Base-by-base conservation (phyloP, 2,329 filamentous ascomycete species). In the Leptographium flavum region DNA sequence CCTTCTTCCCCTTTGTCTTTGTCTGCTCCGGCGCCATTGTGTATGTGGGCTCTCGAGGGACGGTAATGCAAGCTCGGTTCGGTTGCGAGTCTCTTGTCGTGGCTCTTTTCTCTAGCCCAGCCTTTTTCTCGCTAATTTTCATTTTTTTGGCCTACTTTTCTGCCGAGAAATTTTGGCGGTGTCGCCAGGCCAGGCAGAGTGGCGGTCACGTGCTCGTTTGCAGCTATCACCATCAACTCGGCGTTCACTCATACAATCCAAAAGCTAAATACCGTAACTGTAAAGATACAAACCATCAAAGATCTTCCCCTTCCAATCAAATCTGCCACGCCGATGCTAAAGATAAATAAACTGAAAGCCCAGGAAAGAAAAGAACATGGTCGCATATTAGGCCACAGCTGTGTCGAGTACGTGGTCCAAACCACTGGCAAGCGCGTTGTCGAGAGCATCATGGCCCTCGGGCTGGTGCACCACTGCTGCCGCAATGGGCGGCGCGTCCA, bases 131-230 rank as follows among this genome's bases (percentile, higher is more conserved):
- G 10, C 25, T 23, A 30, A n/a, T 21, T 43, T 43, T 37, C n/a
- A n/a, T n/a, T 23, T 38, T 31, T 42, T 13, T 8, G 14, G 6
- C 15, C 23, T 23, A 30, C 30, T 42, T 40, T 42, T 33, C 39
- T 42, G 39, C 39, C 39, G 30, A 17, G 11, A 21, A n/a, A 23
- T 42, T 33, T 42, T 22, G 39, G 39, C 39, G 39, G 39, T 42
- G 39, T 33, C n/a, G n/a, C n/a, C n/a, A n/a, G n/a, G n/a, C n/a
- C n/a, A n/a, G n/a, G n/a, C n/a, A n/a, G n/a, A n/a, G n/a, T n/a
- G n/a, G n/a, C n/a, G n/a, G n/a, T n/a, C n/a, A n/a, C n/a, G n/a
- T n/a, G n/a, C n/a, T n/a, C n/a, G n/a, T n/a, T n/a, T n/a, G n/a
- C n/a, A n/a, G n/a, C n/a, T n/a, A n/a, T n/a, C n/a, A n/a, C n/a